Evolutionary conservation across 1,284 basidiomycete species (phyloP), one percentile per base, ranked within the genome.

Genomic region (Omphalotus olearius): DNA sequence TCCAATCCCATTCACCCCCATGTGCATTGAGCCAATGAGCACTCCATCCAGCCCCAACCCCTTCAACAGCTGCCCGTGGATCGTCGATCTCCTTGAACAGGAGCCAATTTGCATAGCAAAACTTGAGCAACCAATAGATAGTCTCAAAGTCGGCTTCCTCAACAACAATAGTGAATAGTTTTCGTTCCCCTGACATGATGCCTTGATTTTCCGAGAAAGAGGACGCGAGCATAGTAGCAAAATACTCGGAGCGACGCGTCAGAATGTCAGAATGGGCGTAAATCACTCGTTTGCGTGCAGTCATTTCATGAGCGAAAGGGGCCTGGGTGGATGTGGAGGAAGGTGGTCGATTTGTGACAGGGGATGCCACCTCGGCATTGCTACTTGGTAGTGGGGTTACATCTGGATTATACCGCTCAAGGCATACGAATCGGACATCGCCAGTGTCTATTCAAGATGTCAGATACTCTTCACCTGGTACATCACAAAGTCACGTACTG

Each of bases 191-290:
- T 5, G 67, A 67, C 3, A 66, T 52, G 7, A 66, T 57, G 4
- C 61, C 62, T 0, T 67, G 59, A 43, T 73, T 80, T 65, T 91
- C 88, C 4, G 79, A 66, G 62, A 90, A 93, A 0, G 82, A 78
- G 0, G 86, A 88, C 26, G 77, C 71, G 17, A 93, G 74, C 80
- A 92, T 88, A 1, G 85, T 88, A 2, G 81, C 75, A 62, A 93
- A 93, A 61, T 93, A 93, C 47, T 91, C 88, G 18, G 86, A 87
- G 18, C 89, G 71, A 10, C 78, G 75, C 40, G 70, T 79, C 17
- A 93, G 75, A 39, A 92, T 84, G 60, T 88, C 83, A 2, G 85
- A 83, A 66, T 93, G 91, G 0, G 89, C 89, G 66, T 90, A 93
- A 25, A 94, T 79, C 17, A 88, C 65, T 18, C 85, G 74, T 58